phyloP scores from a whole-genome alignment of 2,329 filamentous ascomycete species.

The Zasmidium citrigriseum region DNA sequence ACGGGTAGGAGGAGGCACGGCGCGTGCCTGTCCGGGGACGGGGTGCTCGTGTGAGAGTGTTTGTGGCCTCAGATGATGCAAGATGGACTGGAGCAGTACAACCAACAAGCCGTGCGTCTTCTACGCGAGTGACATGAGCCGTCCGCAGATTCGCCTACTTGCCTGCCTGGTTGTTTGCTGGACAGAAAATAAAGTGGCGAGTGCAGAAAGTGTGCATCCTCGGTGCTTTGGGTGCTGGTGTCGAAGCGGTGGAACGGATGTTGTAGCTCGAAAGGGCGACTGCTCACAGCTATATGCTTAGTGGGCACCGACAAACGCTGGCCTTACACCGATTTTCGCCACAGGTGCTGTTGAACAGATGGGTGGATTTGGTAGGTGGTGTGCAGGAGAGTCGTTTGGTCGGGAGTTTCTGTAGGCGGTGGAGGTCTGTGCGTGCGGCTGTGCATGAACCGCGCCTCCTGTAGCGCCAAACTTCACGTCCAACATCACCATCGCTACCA shows the following conservation, averaged over 20 bases:
- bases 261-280: not conserved
- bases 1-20: not conserved
- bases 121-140: no score
- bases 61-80: not conserved
- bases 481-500: not conserved
- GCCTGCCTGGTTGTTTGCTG: no score
- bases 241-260: not conserved
- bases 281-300: not conserved
- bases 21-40: not conserved
- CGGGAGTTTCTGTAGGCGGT: not conserved
- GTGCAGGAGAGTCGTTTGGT: not conserved
- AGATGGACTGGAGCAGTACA: no score
- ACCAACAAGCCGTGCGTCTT: conserved; percentile 6
- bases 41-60: not conserved
- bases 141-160: no score
- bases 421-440: not conserved
- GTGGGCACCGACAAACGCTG: not conserved
- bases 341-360: not conserved
- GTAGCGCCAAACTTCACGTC: not conserved
- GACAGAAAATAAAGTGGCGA: not conserved
- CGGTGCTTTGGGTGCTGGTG: not conserved
- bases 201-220: not conserved
- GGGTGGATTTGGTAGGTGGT: not conserved
- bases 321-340: not conserved
- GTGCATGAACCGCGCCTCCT: not conserved